Evolutionary conservation across 2,329 filamentous ascomycete species (phyloP).

Genomic region (Ascochyta pisi): DNA sequence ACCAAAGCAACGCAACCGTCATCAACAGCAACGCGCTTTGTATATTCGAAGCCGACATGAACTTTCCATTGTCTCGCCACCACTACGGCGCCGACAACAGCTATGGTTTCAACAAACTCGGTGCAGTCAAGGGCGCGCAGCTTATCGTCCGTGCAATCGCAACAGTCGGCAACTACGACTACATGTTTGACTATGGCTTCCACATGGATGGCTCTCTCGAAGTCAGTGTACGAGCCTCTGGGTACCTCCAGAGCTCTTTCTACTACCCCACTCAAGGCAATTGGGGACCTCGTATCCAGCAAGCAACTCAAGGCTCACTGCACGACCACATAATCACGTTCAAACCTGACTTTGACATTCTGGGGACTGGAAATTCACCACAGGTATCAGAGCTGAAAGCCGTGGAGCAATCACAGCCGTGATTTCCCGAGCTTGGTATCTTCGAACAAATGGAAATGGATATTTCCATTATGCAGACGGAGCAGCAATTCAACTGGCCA

Average conservation of each 20-base stretch:
- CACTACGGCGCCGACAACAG: conserved; percentile 27
- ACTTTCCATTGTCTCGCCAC: conserved; percentile 46
- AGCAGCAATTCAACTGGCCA: conserved; percentile 59
- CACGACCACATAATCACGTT: conserved; percentile 52
- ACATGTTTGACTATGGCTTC: conserved; percentile 41
- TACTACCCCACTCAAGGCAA: conserved; percentile 41
- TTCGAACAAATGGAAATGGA: conserved; percentile 43
- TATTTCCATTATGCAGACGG: conserved; percentile 43
- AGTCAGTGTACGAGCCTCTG: conserved; percentile 39
- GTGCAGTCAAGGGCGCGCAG: conserved; percentile 39
- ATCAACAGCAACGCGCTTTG: conserved; percentile 62
- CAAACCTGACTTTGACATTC: conserved; percentile 52
- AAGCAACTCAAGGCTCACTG: conserved; percentile 45
- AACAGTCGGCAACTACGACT: conserved; percentile 56
- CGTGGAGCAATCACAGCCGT: conserved; percentile 33
- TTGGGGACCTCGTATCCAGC: conserved; percentile 50
- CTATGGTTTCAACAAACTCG: conserved; percentile 34
- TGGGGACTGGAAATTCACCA: conserved; percentile 44
- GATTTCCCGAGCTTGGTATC: conserved; percentile 45
- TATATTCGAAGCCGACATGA: conserved; percentile 40
- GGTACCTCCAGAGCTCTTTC: conserved; percentile 44
- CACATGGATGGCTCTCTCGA: conserved; percentile 46
- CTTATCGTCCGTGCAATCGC: conserved; percentile 50
- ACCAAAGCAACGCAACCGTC: conserved; percentile 53
- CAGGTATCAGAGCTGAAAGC: conserved; percentile 38